Percentiles rank a stretch among this genome's conserved stretches.
phyloP scores from a whole-genome alignment of 139 green algal genomes.

The Picochlorum sp. region DNA sequence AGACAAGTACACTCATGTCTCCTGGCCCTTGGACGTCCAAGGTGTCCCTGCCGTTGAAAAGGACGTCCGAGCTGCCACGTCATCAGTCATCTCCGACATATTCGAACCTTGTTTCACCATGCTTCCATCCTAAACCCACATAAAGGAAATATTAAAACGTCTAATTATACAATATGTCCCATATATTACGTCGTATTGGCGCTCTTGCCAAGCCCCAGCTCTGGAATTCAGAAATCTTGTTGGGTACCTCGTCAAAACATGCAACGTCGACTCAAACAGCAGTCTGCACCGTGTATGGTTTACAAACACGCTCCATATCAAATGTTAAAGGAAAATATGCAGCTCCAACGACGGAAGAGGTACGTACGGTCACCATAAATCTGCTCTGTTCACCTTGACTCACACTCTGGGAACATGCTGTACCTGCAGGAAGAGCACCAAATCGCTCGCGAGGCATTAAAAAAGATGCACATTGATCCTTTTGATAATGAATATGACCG shows the following conservation, averaged over 20 bases:
- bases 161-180: neutral
- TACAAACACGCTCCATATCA: too few species aligned
- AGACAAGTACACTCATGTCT: neutral
- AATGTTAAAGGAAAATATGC: too few species aligned
- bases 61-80: neutral
- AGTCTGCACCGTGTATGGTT: too few species aligned
- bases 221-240: too few species aligned
- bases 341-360: neutral
- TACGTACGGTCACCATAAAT: neutral
- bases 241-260: too few species aligned
- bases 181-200: neutral
- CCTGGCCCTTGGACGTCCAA: neutral
- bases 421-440: neutral
- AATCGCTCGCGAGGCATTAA: neutral
- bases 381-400: neutral
- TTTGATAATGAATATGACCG: constrained; percentile 9
- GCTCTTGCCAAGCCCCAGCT: neutral
- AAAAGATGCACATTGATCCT: neutral
- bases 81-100: constrained; percentile 1
- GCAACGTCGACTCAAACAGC: too few species aligned
- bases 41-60: neutral
- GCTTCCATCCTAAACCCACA: neutral
- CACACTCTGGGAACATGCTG: neutral
- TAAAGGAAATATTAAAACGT: neutral
- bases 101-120: neutral